Evolutionary conservation across 441 rosid species (phyloP).

Genomic region (Flueggea neowawraea): DNA sequence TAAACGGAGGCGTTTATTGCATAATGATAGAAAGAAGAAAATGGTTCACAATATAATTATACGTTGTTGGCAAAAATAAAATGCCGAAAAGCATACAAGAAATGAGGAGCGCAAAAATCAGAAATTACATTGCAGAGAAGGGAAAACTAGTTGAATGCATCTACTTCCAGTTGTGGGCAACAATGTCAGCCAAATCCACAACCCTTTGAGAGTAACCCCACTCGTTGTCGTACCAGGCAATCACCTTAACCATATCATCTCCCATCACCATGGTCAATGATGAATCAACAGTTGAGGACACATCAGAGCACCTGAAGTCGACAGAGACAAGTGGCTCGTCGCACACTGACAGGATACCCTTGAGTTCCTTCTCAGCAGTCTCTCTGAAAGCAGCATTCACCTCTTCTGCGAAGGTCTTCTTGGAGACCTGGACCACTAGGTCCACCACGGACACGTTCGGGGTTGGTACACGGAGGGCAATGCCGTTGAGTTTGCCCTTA

Average conservation of each 20-base stretch:
- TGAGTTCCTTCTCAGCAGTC: slow-evolving; percentile 74
- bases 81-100: too few relatives aligned
- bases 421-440: slow-evolving; percentile 86
- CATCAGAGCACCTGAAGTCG: slow-evolving; percentile 92
- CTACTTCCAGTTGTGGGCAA: slow-evolving; percentile 83
- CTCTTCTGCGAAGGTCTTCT: slow-evolving; percentile 95
- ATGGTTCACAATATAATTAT: too few relatives aligned
- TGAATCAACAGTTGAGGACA: slow-evolving; percentile 80
- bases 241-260: slow-evolving; percentile 96
- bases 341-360: slow-evolving; percentile 79
- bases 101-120: slow-evolving; percentile 15
- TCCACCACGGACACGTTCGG: slow-evolving; percentile 96
- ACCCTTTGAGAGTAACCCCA: slow-evolving; percentile 99
- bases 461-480: slow-evolving; percentile 95
- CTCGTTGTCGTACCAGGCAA: slow-evolving; percentile 98
- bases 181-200: slow-evolving; percentile 93
- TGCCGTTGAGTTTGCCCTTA: slow-evolving; percentile 92
- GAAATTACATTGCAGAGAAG: slow-evolving; percentile 12
- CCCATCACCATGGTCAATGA: slow-evolving; percentile 98
- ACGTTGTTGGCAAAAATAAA: too few relatives aligned
- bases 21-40: too few relatives aligned
- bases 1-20: too few relatives aligned
- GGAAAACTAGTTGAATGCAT: slow-evolving; percentile 2
- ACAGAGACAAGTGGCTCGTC: slow-evolving; percentile 96
- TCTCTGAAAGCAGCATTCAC: slow-evolving; percentile 92